Conservation (phyloP, 2,329 filamentous ascomycete species). For the Trichophyton benhamiae region DNA sequence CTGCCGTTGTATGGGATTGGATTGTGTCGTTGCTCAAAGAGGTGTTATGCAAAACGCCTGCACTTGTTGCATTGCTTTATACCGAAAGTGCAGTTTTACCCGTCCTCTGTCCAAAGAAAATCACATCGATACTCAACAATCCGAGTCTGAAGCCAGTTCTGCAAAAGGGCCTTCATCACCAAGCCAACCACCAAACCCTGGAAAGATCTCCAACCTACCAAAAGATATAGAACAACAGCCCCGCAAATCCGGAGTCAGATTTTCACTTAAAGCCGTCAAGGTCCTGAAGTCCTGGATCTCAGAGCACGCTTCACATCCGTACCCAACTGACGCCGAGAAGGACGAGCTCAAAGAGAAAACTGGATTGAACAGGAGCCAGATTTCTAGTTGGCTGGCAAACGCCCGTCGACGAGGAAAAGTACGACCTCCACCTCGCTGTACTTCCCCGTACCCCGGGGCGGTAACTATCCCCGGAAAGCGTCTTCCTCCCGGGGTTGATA, state of each 20-base stretch:
- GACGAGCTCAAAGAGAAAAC: slow-evolving; percentile 65
- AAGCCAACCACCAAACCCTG: slow-evolving; percentile 31
- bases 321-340: slow-evolving; percentile 79
- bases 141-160: slow-evolving; percentile 33
- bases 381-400: slow-evolving; percentile 87
- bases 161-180: slow-evolving; percentile 29
- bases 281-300: slow-evolving; percentile 76
- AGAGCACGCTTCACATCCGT: slow-evolving; percentile 68
- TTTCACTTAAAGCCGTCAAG: slow-evolving; percentile 68
- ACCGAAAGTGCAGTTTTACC: slow-evolving; percentile 37
- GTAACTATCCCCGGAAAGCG: slow-evolving; percentile 59
- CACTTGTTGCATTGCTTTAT: slow-evolving; percentile 38
- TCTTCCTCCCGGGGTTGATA: slow-evolving; percentile 39
- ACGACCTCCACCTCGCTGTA: slow-evolving; percentile 48
- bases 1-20: slow-evolving; percentile 34
- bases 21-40: slow-evolving; percentile 36
- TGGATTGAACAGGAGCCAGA: slow-evolving; percentile 69
- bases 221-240: slow-evolving; percentile 28
- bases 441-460: slow-evolving; percentile 56
- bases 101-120: slow-evolving; percentile 30
- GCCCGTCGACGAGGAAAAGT: slow-evolving; percentile 73
- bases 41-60: slow-evolving; percentile 34
- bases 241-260: slow-evolving; percentile 59
- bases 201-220: slow-evolving; percentile 14
- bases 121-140: slow-evolving; percentile 34